phyloP scores from a whole-genome alignment of 2,329 filamentous ascomycete species.

The Ilyonectria destructans region DNA sequence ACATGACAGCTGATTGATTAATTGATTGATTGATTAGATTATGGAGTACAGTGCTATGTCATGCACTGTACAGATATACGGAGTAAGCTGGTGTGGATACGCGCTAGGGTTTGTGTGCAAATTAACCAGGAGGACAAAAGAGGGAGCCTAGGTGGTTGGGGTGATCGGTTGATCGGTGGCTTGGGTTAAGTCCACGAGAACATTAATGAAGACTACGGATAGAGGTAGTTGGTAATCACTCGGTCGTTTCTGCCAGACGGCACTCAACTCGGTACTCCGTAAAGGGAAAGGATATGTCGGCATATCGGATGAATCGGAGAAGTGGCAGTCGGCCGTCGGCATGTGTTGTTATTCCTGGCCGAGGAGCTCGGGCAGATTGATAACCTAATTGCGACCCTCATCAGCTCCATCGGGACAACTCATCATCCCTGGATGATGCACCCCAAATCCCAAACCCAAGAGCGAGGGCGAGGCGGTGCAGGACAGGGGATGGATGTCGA shows the following conservation, averaged over 20 bases:
- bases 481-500: neutral
- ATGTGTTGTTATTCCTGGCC: neutral
- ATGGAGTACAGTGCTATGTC: neutral
- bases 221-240: neutral
- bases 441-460: neutral
- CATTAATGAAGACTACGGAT: neutral
- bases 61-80: neutral
- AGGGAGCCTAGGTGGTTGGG: neutral
- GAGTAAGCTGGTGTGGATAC: neutral
- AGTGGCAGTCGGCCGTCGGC: neutral
- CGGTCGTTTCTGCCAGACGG: neutral
- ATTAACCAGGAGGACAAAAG: neutral
- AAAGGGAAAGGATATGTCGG: neutral
- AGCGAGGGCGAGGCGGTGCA: neutral
- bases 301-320: neutral
- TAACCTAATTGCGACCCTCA: slow-evolving; percentile 42
- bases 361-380: slow-evolving; percentile 44
- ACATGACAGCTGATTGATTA: neutral
- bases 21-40: slow-evolving; percentile 14
- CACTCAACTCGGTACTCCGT: neutral
- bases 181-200: neutral
- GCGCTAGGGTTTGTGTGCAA: neutral
- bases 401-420: neutral
- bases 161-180: neutral
- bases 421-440: neutral